Evolutionary conservation across 371 early-diverging fungal species (phyloP).

Genomic region (Rhizopus microsporus): DNA sequence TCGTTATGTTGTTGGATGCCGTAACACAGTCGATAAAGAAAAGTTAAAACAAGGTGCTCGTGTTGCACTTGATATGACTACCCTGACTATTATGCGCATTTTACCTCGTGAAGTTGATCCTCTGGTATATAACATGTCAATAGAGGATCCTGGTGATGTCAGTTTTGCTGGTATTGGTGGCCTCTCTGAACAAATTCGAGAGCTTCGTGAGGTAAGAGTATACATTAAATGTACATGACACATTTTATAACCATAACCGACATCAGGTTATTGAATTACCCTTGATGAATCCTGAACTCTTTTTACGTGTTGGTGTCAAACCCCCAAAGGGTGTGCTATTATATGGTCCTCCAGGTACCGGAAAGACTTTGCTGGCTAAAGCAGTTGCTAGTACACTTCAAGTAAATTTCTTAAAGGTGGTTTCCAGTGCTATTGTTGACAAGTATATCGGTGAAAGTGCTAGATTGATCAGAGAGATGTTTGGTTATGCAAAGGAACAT

Average conservation of each 20-base stretch:
- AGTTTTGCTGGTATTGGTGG: constrained; percentile 99
- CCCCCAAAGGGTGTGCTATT: constrained; percentile 99
- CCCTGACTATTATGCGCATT: constrained; percentile 98
- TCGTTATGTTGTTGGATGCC: constrained; percentile 99
- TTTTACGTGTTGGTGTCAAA: constrained; percentile 97
- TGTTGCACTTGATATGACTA: constrained; percentile 99
- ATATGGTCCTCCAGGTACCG: constrained; percentile 99
- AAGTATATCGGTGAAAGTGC: constrained; percentile 99
- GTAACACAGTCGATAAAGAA: constrained; percentile 91
- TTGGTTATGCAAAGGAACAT: constrained; percentile 98
- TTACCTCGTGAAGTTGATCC: constrained; percentile 99
- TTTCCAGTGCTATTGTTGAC: constrained; percentile 98
- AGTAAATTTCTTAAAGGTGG: constrained; percentile 97
- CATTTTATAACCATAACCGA: too few species aligned
- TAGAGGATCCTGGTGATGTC: constrained; percentile 95
- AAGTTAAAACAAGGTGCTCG: constrained; percentile 94
- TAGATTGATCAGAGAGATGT: constrained; percentile 98
- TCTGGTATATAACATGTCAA: constrained; percentile 98
- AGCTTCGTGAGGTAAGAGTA: constrained; percentile 87
- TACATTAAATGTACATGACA: background rate
- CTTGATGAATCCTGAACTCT: constrained; percentile 98
- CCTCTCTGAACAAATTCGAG: constrained; percentile 96
- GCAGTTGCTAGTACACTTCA: constrained; percentile 98
- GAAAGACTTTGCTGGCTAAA: constrained; percentile 91
- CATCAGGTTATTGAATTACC: constrained; percentile 93